Conservation (phyloP, 495 filamentous ascomycete species). For the Tuber microsphaerosporum region DNA sequence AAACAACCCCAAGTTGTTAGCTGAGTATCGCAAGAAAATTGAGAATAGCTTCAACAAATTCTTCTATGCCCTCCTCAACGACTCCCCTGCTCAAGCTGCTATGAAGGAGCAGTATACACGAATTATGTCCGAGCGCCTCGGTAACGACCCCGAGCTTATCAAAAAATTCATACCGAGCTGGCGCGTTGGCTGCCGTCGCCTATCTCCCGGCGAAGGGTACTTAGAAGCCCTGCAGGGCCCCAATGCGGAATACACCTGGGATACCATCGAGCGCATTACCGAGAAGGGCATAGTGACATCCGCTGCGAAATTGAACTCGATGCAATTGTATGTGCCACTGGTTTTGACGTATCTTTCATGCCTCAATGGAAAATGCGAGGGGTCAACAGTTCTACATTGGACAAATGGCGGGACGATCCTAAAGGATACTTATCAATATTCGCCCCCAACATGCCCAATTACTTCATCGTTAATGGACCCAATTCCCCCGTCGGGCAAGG, state of each 20-base stretch:
- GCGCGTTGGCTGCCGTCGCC: conserved; percentile 49
- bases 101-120: conserved; percentile 42
- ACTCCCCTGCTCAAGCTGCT: conserved; percentile 44
- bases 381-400: conserved; percentile 41
- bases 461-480: conserved; percentile 52
- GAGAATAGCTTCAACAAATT: conserved; percentile 49
- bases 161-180: conserved; percentile 48
- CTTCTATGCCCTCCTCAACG: conserved; percentile 44
- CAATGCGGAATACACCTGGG: conserved; percentile 47
- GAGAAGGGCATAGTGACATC: conserved; percentile 47
- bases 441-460: conserved; percentile 46
- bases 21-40: conserved; percentile 48
- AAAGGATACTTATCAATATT: conserved; percentile 45
- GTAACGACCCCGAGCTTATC: conserved; percentile 44
- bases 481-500: conserved; percentile 51
- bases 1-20: conserved; percentile 43
- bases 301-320: conserved; percentile 48
- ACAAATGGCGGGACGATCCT: conserved; percentile 42
- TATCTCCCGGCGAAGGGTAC: conserved; percentile 50
- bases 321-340: conserved; percentile 49
- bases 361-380: conserved; percentile 45
- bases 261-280: conserved; percentile 46
- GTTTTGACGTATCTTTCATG: conserved; percentile 48
- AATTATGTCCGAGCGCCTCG: conserved; percentile 46
- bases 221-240: conserved; percentile 48